Evolutionary conservation across 495 filamentous ascomycete genomes (phyloP), one percentile per base, ranked within the genome.

Genomic region (Clohesyomyces aquaticus): DNA sequence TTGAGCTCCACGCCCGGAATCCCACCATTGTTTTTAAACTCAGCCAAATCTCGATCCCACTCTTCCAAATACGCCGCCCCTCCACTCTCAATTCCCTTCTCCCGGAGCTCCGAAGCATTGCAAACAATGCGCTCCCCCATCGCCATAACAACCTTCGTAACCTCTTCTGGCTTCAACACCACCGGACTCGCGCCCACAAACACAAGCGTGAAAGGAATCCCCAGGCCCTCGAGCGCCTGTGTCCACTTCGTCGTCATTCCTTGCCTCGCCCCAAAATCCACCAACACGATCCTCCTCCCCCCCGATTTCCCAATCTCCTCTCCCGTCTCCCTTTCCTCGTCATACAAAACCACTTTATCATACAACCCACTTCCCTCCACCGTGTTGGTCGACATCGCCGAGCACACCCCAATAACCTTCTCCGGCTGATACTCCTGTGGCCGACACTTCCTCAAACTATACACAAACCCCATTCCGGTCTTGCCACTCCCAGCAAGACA

Each of bases 1-100:
- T 57, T 41, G 23, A 73, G 49, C 45, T 41, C 41, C 28, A 68
- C 46, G 2, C 66, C 54, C 18, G 65, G 49, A 38, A 60, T 49
- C 6, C 59, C 66, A 8, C 71, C 58, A n/a, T 57, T 35, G 0
- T 29, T 21, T 45, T 68, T 68, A 42, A 71, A 73, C 6, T 56
- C 38, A 25, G 52, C 51, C 53, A 61, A 69, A 1, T 35, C 63
- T 10, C 12, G 16, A 46, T 52, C 14, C 66, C 89, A 94, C 32
- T 81, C 80, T 25, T 84, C 78, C 65, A 94, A 91, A 65, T 88
- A 91, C n/a, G 73, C 73, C 2, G 85, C 78, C 19, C 85, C 78
- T 22, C 79, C 76, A 28, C 76, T 71, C 11, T 74, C 75, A 11
- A 83, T 32, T n/a, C 53, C 54, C 12, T 71, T 71, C 51, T 78